phyloP scores from a whole-genome alignment of 257 asterid genomes.

The Agastache rugosa region DNA sequence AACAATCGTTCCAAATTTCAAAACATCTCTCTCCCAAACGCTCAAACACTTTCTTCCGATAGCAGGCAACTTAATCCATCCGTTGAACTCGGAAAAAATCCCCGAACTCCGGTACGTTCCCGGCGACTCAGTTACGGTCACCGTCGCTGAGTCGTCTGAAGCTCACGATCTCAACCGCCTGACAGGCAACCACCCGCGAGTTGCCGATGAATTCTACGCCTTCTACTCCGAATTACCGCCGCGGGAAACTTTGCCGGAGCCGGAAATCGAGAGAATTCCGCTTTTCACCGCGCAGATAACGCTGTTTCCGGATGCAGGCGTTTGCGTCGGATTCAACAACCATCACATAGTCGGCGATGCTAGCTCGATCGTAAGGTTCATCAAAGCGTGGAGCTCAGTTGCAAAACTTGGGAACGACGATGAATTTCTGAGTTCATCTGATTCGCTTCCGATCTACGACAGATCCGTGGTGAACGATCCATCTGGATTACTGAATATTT shows the following conservation, averaged over 20 bases:
- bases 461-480: slow-evolving; percentile 49
- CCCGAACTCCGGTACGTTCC: slow-evolving; percentile 44
- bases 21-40: slow-evolving; percentile 48
- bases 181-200: slow-evolving; percentile 41
- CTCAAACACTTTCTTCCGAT: slow-evolving; percentile 54
- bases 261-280: slow-evolving; percentile 24
- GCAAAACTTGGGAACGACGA: slow-evolving; percentile 36
- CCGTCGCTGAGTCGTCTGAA: slow-evolving; percentile 40
- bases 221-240: slow-evolving; percentile 41
- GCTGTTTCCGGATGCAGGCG: slow-evolving; percentile 46
- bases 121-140: slow-evolving; percentile 50
- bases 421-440: background rate
- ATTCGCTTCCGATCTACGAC: slow-evolving; percentile 45
- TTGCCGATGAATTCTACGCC: slow-evolving; percentile 39
- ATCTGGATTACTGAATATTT: slow-evolving; percentile 31
- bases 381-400: slow-evolving; percentile 48
- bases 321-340: slow-evolving; percentile 48
- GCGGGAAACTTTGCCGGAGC: slow-evolving; percentile 4
- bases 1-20: slow-evolving; percentile 41
- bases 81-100: slow-evolving; percentile 4
- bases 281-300: slow-evolving; percentile 51
- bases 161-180: slow-evolving; percentile 41
- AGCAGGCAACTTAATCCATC: slow-evolving; percentile 42
- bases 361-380: slow-evolving; percentile 47
- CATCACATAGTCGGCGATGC: slow-evolving; percentile 55